These are phyloP conservation scores for Candida chauliodis DNA, from an alignment of 805 yeast genomes.

Conservation along the genomic window DNA sequence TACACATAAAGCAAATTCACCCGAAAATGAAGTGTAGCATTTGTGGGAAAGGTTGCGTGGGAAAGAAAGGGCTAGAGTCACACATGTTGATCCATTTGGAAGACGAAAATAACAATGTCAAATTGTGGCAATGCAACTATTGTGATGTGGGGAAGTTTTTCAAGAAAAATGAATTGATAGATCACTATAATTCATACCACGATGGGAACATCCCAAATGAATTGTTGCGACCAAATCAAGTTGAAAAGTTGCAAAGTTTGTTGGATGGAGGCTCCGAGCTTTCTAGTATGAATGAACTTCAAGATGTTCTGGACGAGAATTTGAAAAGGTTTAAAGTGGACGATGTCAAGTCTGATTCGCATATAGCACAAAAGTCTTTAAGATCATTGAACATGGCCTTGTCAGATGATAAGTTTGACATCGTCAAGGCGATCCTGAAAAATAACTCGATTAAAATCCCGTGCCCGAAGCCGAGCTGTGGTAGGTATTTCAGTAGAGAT, in stretches of 20 bases:
- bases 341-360: slow-evolving; percentile 10
- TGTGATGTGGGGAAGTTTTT: slow-evolving; percentile 49
- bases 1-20: slow-evolving; percentile 70
- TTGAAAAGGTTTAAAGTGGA: too few relatives aligned
- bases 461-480: slow-evolving; percentile 52
- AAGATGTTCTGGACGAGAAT: slow-evolving; percentile 9
- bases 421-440: slow-evolving; percentile 34
- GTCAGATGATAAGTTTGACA: slow-evolving; percentile 19
- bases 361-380: slow-evolving; percentile 16
- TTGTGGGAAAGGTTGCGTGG: slow-evolving; percentile 73
- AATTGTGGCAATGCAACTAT: slow-evolving; percentile 63
- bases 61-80: slow-evolving; percentile 62
- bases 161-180: slow-evolving; percentile 52
- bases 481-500: slow-evolving; percentile 48
- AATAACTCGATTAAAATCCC: slow-evolving; percentile 33
- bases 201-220: slow-evolving; percentile 36
- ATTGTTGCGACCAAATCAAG: slow-evolving; percentile 23
- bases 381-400: slow-evolving; percentile 15
- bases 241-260: slow-evolving; percentile 18
- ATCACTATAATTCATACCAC: slow-evolving; percentile 54
- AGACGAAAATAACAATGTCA: slow-evolving; percentile 47
- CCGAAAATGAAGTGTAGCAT: slow-evolving; percentile 60
- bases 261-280: slow-evolving; percentile 9
- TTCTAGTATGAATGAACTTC: slow-evolving; percentile 2
- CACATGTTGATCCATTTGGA: slow-evolving; percentile 72